Percentiles rank a stretch among this genome's conserved stretches.
These are phyloP conservation scores for Aegilops longissima DNA, from an alignment of 176 grass and related monocot genomes.

Conservation along the genomic window DNA sequence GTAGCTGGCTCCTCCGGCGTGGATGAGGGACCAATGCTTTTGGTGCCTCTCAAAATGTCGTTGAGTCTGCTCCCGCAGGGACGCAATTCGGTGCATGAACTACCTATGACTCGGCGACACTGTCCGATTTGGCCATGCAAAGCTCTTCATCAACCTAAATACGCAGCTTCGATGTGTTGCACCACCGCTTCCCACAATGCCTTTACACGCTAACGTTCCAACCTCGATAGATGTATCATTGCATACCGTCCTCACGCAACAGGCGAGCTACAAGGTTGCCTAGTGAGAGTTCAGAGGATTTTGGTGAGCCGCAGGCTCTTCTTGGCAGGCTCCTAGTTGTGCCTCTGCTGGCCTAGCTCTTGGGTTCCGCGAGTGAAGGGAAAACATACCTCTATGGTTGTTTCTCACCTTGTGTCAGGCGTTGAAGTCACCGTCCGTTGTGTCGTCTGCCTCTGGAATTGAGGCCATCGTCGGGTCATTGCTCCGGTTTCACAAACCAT, in stretches of 20 bases:
- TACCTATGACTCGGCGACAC: neutral
- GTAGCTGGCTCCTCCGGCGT: neutral
- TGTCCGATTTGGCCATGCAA: neutral
- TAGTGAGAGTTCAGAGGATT: neutral
- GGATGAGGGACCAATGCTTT: neutral
- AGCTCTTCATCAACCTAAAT: too few relatives aligned
- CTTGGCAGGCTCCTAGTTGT: neutral
- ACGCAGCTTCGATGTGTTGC: too few relatives aligned
- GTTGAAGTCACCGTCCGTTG: neutral
- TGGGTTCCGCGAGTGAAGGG: neutral
- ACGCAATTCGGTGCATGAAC: neutral
- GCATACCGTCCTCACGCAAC: too few relatives aligned
- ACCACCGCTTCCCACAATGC: too few relatives aligned
- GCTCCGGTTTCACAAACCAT: neutral
- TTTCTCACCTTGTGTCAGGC: neutral
- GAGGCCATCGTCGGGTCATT: neutral
- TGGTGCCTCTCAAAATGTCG: neutral
- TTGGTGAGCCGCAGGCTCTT: neutral
- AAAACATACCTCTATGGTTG: neutral
- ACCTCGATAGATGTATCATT: too few relatives aligned
- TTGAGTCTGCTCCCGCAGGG: neutral
- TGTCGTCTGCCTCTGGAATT: neutral
- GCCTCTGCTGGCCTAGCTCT: neutral
- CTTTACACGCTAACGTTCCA: too few relatives aligned
- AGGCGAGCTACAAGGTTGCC: neutral